Evolutionary conservation across 2,329 filamentous ascomycete species (phyloP).

Genomic region (Gnomoniopsis sp.): DNA sequence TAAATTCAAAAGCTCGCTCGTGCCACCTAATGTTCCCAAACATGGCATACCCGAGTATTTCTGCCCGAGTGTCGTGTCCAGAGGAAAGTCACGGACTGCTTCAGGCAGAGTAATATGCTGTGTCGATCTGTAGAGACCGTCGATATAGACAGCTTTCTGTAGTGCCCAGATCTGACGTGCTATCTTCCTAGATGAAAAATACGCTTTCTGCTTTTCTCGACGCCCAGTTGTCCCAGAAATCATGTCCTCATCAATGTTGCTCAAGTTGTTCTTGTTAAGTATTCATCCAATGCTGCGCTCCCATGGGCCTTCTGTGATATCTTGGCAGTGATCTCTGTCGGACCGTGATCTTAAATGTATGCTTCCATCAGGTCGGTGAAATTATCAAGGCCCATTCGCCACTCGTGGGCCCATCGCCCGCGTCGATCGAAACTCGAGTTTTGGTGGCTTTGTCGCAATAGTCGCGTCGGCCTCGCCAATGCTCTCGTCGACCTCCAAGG

Average conservation of each 20-base stretch:
- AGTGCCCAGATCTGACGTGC: too few species aligned
- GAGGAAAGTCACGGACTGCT: too few species aligned
- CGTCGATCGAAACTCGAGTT: constrained; percentile 41
- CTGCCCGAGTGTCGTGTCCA: too few species aligned
- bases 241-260: background rate
- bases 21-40: too few species aligned
- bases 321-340: background rate
- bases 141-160: too few species aligned
- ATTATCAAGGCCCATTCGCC: constrained; percentile 1
- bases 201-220: background rate
- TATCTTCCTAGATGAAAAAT: background rate
- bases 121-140: too few species aligned
- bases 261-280: background rate
- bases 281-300: background rate
- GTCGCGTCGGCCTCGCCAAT: constrained; percentile 33
- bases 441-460: constrained; percentile 29
- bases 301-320: background rate
- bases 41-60: too few species aligned
- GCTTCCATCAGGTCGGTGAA: too few species aligned
- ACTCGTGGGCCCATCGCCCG: constrained; percentile 25
- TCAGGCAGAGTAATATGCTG: too few species aligned
- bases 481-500: constrained; percentile 40
- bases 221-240: background rate
- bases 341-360: too few species aligned
- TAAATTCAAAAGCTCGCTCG: too few species aligned